Evolutionary conservation across 768 basidiomycete species (phyloP).

Genomic region (Clavaria fumosa): DNA sequence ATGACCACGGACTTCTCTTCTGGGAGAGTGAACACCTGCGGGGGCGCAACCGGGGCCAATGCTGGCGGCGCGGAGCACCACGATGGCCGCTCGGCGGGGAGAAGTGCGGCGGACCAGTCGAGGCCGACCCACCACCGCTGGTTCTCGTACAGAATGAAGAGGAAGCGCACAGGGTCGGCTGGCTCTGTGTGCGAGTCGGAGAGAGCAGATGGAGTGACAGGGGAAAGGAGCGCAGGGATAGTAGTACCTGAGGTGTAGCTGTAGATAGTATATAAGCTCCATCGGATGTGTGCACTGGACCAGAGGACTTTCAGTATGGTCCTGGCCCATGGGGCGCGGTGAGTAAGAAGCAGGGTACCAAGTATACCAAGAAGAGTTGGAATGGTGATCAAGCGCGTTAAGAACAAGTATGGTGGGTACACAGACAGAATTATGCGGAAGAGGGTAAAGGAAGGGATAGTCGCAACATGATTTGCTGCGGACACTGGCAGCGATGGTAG

Average conservation of each 20-base stretch:
- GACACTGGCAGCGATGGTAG: too few relatives aligned
- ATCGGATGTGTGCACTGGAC: constrained; percentile 54
- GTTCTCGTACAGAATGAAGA: constrained; percentile 87
- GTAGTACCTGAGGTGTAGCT: constrained; percentile 40
- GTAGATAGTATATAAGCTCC: constrained; percentile 38
- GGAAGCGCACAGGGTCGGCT: constrained; percentile 47
- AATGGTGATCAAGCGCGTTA: constrained; percentile 47
- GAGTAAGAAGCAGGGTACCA: constrained; percentile 44
- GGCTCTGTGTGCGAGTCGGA: constrained; percentile 18
- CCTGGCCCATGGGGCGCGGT: constrained; percentile 53
- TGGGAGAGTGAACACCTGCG: constrained; percentile 53
- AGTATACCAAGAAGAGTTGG: constrained; percentile 42
- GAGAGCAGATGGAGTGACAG: constrained; percentile 21
- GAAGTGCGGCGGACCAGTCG: constrained; percentile 87
- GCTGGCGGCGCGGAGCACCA: constrained; percentile 61
- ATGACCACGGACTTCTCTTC: constrained; percentile 44
- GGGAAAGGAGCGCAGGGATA: constrained; percentile 26
- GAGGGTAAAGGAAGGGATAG: constrained; percentile 22
- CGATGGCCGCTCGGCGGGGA: constrained; percentile 79
- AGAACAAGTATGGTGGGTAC: constrained; percentile 50
- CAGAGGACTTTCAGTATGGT: constrained; percentile 39
- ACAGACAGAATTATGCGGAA: constrained; percentile 41
- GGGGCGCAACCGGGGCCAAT: constrained; percentile 50
- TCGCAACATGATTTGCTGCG: too few relatives aligned
- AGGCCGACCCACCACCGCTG: constrained; percentile 97